Percentiles rank a stretch among this genome's conserved stretches.
Evolutionary conservation across 2,329 filamentous ascomycete species (phyloP).

Genomic region (Scortechinia acanthostroma): DNA sequence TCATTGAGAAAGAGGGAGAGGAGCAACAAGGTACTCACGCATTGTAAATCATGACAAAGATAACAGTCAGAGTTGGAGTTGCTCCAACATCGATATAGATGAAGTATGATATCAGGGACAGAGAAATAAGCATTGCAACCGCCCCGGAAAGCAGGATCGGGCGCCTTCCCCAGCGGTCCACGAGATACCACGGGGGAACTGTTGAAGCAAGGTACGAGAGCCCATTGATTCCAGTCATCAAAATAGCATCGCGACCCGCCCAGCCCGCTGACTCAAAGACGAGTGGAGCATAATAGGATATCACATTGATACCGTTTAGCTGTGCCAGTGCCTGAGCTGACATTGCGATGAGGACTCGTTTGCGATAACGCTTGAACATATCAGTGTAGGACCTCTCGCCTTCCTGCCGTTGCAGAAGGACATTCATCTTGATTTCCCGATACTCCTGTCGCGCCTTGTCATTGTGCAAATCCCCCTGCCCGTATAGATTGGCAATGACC

Average conservation of each 20-base stretch:
- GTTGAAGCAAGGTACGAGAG: conserved; percentile 63
- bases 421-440: conserved; percentile 73
- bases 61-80: conserved; percentile 61
- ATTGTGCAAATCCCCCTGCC: conserved; percentile 68
- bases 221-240: conserved; percentile 72
- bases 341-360: conserved; percentile 72
- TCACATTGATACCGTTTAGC: conserved; percentile 73
- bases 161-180: conserved; percentile 62
- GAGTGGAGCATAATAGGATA: conserved; percentile 70
- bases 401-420: conserved; percentile 65
- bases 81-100: conserved; percentile 59
- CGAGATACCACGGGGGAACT: conserved; percentile 69
- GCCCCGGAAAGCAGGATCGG: conserved; percentile 66
- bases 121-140: conserved; percentile 61
- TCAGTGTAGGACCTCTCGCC: conserved; percentile 65
- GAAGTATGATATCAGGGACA: conserved; percentile 68
- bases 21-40: too few species aligned
- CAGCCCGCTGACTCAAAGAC: conserved; percentile 72
- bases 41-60: conserved; percentile 74
- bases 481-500: conserved; percentile 71
- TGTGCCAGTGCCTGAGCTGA: conserved; percentile 69
- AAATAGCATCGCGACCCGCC: conserved; percentile 61
- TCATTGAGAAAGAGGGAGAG: too few species aligned
- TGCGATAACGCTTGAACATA: conserved; percentile 68
- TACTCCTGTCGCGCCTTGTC: conserved; percentile 68